Base-by-base conservation (phyloP, 2,329 filamentous ascomycete genomes). In the Nigrospora osmanthi region DNA sequence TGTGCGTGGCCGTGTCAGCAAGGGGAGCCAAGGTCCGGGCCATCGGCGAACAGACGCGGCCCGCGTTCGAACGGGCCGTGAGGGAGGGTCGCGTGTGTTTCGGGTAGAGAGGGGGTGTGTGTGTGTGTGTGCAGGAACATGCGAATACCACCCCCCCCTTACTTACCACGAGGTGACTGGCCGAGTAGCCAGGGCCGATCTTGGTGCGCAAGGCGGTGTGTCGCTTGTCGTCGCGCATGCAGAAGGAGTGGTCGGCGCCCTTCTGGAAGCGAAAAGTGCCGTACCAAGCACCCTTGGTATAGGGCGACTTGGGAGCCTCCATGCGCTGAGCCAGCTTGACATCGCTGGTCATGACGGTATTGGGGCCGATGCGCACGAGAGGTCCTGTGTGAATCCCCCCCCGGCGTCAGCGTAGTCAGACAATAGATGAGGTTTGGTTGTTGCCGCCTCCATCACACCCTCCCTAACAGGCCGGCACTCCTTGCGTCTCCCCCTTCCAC, bases 81-180 rank as follows among this genome's bases (percentile, higher is more conserved):
- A 10, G 23, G 23, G 7, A 28, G 23, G 23, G 23, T 28, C 7
- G 23, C 23, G 23, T 28, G 7, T 28, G 23, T 28, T 28, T 28
- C 23, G 23, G 23, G 23, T 10, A 28, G 5, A 28, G 7, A 7
- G 23, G 23, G 5, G 53, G 57, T 2, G 63, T 53, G 2, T 60
- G 38, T 33, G 57, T 61, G 3, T n/a, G 23, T 13, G 28, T 11
- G 2, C 16, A 30, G 7, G n/a, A n/a, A n/a, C n/a, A n/a, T n/a
- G n/a, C n/a, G 9, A 23, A 28, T n/a, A 28, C 11, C 15, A 44
- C 35, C 28, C 11, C 34, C n/a, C 28, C 11, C 34, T 11, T 15
- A 49, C 47, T 16, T 46, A 50, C 48, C 30, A 44, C 48, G 14
- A 49, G 37, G 12, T 16, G n/a, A 9, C 39, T 43, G 30, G 40